phyloP scores from a whole-genome alignment of 2,329 filamentous ascomycete species.

The Epichloe typhina region DNA sequence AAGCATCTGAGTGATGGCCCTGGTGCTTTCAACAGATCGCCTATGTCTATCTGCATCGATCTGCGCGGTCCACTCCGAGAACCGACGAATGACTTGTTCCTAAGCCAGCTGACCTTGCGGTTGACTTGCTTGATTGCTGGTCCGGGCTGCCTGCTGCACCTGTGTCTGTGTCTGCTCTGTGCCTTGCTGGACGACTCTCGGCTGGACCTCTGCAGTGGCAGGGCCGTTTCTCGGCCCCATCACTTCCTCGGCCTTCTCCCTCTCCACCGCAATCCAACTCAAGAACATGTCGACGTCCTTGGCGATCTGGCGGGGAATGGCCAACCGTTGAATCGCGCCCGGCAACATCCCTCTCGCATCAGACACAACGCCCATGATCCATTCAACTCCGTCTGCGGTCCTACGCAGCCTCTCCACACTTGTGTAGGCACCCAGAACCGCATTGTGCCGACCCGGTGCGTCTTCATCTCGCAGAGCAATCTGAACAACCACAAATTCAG shows the following conservation, averaged over 20 bases:
- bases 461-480: slow-evolving; percentile 29
- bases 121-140: not conserved
- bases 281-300: slow-evolving; percentile 63
- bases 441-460: slow-evolving; percentile 27
- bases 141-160: not conserved
- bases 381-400: slow-evolving; percentile 41
- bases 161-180: not conserved
- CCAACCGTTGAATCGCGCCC: slow-evolving; percentile 49
- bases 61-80: not conserved
- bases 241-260: slow-evolving; percentile 14
- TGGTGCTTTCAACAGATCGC: not conserved
- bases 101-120: not conserved
- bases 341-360: slow-evolving; percentile 57
- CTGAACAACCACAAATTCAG: slow-evolving; percentile 44
- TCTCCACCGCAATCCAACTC: slow-evolving; percentile 41
- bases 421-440: slow-evolving; percentile 47
- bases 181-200: not conserved
- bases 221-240: not conserved
- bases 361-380: slow-evolving; percentile 66
- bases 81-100: not conserved
- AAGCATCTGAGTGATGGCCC: not conserved
- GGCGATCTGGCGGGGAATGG: slow-evolving; percentile 47
- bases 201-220: not conserved
- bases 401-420: slow-evolving; percentile 50
- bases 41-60: not conserved